Evolutionary conservation across 805 yeast genomes (phyloP), one percentile per base, ranked within the genome.

Genomic region (Debaryomyces maramus): DNA sequence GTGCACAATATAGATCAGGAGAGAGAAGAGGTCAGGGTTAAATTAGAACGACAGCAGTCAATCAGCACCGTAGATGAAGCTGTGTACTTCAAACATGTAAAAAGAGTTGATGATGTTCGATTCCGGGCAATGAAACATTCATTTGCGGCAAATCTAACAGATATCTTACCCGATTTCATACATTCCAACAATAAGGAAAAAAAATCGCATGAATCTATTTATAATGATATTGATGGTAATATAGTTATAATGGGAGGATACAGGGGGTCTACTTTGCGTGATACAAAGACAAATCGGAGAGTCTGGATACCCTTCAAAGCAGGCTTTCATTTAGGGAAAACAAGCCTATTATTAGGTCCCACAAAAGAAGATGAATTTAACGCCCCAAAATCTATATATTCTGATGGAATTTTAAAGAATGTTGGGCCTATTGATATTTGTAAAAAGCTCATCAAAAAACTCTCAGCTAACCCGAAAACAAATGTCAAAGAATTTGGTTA

Each of bases 231-330:
- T 1, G 82, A 80, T 16, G 97, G 97, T 4, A 89, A 89, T 53
- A 72, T 90, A 2, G 77, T 90, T 2, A 69, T 90, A 1, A 43
- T 90, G 60, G 97, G 97, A 4, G 97, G 97, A 0, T 90, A 85
- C 60, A 70, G 97, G 51, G 97, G 97, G 2, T 79, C 88, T 32
- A 77, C 84, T 4, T 63, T 90, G 38, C 60, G 91, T 32, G 93
- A 87, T 52, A 54, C 77, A 1, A 65, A 65, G 9, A 83, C 95
- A 0, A 61, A 70, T 10, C 77, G 81, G 44, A 67, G 91, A 38
- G 76, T 85, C 1, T 90, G 97, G 97, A 78, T 89, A 29, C 97
- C 97, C 0, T 55, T 85, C 5, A 84, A 85, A 51, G 96, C 91
- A 0, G 96, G 96, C 0, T 72, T 90, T 37, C 82, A 86, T 49